These are phyloP conservation scores for Neofusicoccum cordaticola DNA, from an alignment of 2,329 filamentous ascomycete species.

Conservation along the genomic window DNA sequence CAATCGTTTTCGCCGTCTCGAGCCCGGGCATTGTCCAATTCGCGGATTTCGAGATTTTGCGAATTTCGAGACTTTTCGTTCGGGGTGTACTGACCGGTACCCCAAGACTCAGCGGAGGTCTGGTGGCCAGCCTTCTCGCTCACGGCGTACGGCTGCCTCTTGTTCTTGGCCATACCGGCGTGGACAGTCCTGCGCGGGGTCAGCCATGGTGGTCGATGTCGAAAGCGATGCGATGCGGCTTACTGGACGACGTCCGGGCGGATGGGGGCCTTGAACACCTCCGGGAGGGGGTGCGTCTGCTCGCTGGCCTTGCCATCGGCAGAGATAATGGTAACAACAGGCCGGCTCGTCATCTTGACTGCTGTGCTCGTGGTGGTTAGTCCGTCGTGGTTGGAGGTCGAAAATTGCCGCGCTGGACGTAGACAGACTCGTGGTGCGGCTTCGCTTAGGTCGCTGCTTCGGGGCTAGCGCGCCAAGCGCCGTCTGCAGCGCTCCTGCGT, in stretches of 20 bases:
- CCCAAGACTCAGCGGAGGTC: slow-evolving; percentile 99
- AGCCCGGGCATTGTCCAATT: slow-evolving; percentile 15
- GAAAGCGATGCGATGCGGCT: slow-evolving; percentile 35
- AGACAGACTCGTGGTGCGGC: slow-evolving; percentile 2
- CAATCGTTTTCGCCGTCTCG: background rate
- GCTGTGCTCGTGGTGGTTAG: slow-evolving; percentile 21
- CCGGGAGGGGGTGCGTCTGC: slow-evolving; percentile 86
- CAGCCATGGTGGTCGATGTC: slow-evolving; percentile 27
- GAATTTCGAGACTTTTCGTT: slow-evolving; percentile 22
- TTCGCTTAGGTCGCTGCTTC: slow-evolving; percentile 1
- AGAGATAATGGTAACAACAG: slow-evolving; percentile 95
- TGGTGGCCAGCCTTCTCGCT: slow-evolving; percentile 99
- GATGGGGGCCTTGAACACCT: slow-evolving; percentile 97
- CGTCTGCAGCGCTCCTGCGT: background rate
- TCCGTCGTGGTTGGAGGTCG: slow-evolving; percentile 16
- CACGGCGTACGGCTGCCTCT: slow-evolving; percentile 98
- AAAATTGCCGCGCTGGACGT: slow-evolving; percentile 4
- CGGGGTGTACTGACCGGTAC: slow-evolving; percentile 74
- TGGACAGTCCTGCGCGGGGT: slow-evolving; percentile 65
- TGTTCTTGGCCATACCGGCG: slow-evolving; percentile 99
- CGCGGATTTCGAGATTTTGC: slow-evolving; percentile 13
- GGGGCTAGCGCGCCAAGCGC: slow-evolving; percentile 1
- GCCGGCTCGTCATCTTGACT: slow-evolving; percentile 67
- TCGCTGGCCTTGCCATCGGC: slow-evolving; percentile 92
- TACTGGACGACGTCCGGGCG: slow-evolving; percentile 99